Base-by-base conservation (phyloP, 352 stramenopile species). In the Globisporangium heterothallicum region DNA sequence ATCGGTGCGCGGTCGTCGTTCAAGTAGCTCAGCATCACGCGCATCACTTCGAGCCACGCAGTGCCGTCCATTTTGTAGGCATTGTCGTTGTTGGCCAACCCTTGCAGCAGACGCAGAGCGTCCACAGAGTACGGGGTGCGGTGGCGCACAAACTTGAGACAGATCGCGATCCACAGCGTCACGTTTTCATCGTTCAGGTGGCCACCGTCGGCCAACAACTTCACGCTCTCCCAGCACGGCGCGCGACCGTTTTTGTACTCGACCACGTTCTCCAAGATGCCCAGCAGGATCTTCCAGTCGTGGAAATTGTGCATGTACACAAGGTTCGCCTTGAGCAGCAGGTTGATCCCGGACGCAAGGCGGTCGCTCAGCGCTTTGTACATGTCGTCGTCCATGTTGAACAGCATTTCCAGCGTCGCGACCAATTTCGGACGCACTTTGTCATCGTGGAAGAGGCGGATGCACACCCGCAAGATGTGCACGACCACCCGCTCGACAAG, bases 261-360 rank as follows among this genome's bases (percentile, higher is more conserved):
- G 13, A 89, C 79, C 1, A 92, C 75, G 30, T 84, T 79, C 42
- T 87, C 70, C 16, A 94, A 48, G 26, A 94, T 84, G 18, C 77
- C 74, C 48, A 92, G 52, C 14, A 90, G 58, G 13, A 88, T 68
- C n/a, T 75, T 44, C 79, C 82, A 89, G 49, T 93, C 81, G 62
- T 83, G 67, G 45, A 89, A 90, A 27, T 88, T 66, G 56, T 91
- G 76, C 81, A 94, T 90, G 70, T 94, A 94, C 58, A 92, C 81
- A 14, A 90, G 61, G 32, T 94, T 94, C 1, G 84, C 84, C 65
- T 92, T 92, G 18, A 94, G 58, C 22, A 92, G 57, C 70, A 92
- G 84, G 32, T 87, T 88, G 43, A 94, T 82, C 2, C 84, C 84
- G 0, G 80, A 84, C 3, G 84, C 80, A 6, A 94, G 53, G 12